These are phyloP conservation scores for Plantago ovata DNA, from an alignment of 257 asterid species.

Conservation along the genomic window DNA sequence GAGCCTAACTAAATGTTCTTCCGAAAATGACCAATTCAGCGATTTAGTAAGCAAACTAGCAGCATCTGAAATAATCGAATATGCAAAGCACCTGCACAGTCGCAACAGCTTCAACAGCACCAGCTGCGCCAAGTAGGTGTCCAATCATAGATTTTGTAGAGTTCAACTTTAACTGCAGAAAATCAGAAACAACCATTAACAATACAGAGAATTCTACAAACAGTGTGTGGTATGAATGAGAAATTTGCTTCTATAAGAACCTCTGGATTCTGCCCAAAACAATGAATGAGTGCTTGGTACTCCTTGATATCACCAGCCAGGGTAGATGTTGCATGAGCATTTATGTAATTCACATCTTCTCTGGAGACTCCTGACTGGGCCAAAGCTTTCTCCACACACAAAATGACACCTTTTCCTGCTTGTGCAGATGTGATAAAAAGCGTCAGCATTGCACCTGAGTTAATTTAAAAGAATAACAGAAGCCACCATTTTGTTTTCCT, in stretches of 20 bases:
- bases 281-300: constrained; percentile 72
- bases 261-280: constrained; percentile 93
- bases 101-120: constrained; percentile 97
- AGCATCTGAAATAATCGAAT: background rate
- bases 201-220: constrained; percentile 8
- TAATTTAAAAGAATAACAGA: no score
- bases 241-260: constrained; percentile 28
- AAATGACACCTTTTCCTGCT: constrained; percentile 85
- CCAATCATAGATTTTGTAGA: constrained; percentile 98
- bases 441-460: constrained; percentile 17
- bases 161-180: constrained; percentile 79
- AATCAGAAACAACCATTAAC: constrained; percentile 16
- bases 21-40: background rate
- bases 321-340: constrained; percentile 99
- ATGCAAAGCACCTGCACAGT: constrained; percentile 66
- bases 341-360: constrained; percentile 89
- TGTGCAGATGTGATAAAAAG: constrained; percentile 13
- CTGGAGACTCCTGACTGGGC: constrained; percentile 86
- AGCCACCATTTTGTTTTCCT: no score
- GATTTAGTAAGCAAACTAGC: background rate
- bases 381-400: constrained; percentile 91
- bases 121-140: constrained; percentile 98
- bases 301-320: constrained; percentile 94
- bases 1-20: background rate
- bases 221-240: constrained; percentile 6